Evolutionary conservation across 208 protist species (phyloP).

Genomic region (Spongospora subterranea): DNA sequence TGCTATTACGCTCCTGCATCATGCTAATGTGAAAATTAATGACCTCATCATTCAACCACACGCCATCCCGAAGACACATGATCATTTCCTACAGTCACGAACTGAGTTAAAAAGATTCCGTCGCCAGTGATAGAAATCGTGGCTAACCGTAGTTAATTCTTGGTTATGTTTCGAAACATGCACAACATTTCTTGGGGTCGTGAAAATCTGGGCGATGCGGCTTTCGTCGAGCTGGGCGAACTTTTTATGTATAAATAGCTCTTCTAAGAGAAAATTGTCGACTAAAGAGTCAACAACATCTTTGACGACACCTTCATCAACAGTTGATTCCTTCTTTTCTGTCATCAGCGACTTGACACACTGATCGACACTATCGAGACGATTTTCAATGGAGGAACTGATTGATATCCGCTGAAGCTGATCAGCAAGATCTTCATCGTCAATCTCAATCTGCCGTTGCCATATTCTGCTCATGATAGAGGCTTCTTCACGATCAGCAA

Average conservation of each 20-base stretch:
- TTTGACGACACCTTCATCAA: background rate
- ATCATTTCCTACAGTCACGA: slow-evolving; percentile 43
- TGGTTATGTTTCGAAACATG: slow-evolving; percentile 38
- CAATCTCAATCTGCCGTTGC: background rate
- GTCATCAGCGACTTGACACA: background rate
- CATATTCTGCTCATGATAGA: background rate
- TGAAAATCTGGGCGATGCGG: background rate
- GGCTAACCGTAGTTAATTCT: slow-evolving; percentile 7
- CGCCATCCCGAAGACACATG: slow-evolving; percentile 18
- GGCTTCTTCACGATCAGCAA: background rate
- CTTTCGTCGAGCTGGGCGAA: background rate
- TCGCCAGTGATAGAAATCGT: background rate
- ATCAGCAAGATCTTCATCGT: background rate
- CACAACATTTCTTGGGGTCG: background rate
- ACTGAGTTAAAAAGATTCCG: background rate
- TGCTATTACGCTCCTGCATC: slow-evolving; percentile 39
- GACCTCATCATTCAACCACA: slow-evolving; percentile 49
- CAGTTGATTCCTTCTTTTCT: background rate
- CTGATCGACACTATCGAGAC: background rate
- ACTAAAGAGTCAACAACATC: too few species aligned
- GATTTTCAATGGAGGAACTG: background rate
- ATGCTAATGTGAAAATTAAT: slow-evolving; percentile 45
- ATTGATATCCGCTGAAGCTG: background rate
- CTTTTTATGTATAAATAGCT: background rate
- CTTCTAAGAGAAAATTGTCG: too few species aligned